Evolutionary conservation across 192 early-diverging fungal genomes (phyloP), one percentile per base, ranked within the genome.

Genomic region (Mortierella claussenii): DNA sequence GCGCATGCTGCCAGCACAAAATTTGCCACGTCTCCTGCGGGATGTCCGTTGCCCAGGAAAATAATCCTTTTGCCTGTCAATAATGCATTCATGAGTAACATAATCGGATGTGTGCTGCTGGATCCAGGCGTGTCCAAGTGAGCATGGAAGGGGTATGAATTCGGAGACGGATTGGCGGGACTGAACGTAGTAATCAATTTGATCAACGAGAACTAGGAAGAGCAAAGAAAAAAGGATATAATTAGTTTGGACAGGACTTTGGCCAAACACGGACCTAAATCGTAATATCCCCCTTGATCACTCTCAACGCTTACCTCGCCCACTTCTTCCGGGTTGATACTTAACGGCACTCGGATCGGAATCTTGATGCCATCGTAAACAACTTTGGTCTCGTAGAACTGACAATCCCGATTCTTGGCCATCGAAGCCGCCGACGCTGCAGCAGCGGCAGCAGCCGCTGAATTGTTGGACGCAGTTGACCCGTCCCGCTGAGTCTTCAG

Each of bases 11-110:
- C 92, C 42, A 96, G 80, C 2, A 97, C 97, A 67, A 91, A 97
- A 78, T 95, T 93, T 18, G 94, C 92, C 4, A 98, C 93, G 71
- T 98, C 97, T 30, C 93, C 93, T 18, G 92, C 91, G 0, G 95
- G 96, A 59, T 91, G 91, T 11, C 91, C 90, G 65, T 96, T 88
- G 15, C 97, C 97, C 47, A 98, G 69, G 75, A 98, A 97, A 27
- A 98, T 85, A 13, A 98, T 82, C 30, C 95, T 81, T 81, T 98
- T 98, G 68, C 95, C 94, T n/a, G 94, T 94, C 58, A 97, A 75
- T 37, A 98, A 71, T 4, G 94, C 96, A 65, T 96, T 96, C 64
- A 97, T 83, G 26, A 98, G 81, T 34, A 98, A 62, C 44, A 96
- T 89, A 32, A 98, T 87, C 32, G 94, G 92, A 59, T 94, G 94